Evolutionary conservation across 306 rosid species (phyloP).

Genomic region (Alnus rubra): DNA sequence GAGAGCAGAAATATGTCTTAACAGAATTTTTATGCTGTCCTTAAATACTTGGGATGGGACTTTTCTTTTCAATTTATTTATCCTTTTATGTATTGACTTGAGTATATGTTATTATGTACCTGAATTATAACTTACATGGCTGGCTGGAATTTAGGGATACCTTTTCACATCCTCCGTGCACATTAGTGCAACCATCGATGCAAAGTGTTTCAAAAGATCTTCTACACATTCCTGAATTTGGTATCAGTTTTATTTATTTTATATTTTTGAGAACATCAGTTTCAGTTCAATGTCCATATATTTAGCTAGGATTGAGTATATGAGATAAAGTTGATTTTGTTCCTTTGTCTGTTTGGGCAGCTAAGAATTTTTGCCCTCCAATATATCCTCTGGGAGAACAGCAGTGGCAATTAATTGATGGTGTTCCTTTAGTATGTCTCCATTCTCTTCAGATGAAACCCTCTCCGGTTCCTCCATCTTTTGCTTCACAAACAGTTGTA

Average conservation of each 20-base stretch:
- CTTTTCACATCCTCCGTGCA: constrained; percentile 74
- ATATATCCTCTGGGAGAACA: constrained; percentile 83
- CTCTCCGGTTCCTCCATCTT: constrained; percentile 81
- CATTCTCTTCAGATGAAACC: constrained; percentile 84
- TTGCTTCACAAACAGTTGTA: constrained; percentile 88
- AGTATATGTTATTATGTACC: constrained; percentile 10
- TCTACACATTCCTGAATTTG: constrained; percentile 68
- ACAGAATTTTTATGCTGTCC: constrained; percentile 5
- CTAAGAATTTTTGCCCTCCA: constrained; percentile 78
- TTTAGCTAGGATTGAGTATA: neutral
- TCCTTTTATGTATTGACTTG: constrained; percentile 1
- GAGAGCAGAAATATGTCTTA: neutral
- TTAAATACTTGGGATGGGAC: constrained; percentile 9
- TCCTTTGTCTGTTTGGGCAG: constrained; percentile 54
- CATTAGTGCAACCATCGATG: constrained; percentile 93
- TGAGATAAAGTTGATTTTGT: constrained; percentile 20
- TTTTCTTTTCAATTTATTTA: constrained; percentile 5
- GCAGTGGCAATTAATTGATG: constrained; percentile 64
- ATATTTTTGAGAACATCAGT: constrained; percentile 10
- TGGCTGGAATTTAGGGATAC: constrained; percentile 75
- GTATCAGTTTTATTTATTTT: constrained; percentile 42
- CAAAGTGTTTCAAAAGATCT: constrained; percentile 46
- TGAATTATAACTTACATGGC: constrained; percentile 23
- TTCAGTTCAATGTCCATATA: constrained; percentile 12
- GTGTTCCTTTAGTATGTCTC: constrained; percentile 71